Percentiles rank a stretch among this genome's conserved stretches.
Evolutionary conservation across 148 eudicot genomes (phyloP).

Genomic region (Bassia scoparia): DNA sequence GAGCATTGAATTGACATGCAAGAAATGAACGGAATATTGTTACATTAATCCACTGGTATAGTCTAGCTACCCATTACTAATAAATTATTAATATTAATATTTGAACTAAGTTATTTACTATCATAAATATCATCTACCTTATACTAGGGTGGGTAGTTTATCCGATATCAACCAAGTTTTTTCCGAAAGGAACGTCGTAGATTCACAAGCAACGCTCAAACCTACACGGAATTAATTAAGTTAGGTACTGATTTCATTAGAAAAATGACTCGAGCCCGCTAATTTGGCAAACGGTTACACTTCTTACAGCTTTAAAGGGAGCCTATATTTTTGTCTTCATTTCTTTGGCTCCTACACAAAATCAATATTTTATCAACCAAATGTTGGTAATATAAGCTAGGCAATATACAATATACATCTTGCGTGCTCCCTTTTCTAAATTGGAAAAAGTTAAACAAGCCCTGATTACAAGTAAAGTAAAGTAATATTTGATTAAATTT

Average conservation of each 20-base stretch:
- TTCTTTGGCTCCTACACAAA: conserved; percentile 9
- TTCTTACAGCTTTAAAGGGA: neutral
- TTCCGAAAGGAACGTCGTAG: neutral
- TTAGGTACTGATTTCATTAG: neutral
- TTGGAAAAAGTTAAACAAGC: too few species aligned
- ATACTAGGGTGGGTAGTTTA: too few species aligned
- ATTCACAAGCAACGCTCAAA: conserved; percentile 3
- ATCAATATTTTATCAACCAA: conserved; percentile 3
- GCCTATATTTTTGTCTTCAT: conserved; percentile 11
- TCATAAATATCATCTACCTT: too few species aligned
- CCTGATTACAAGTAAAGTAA: too few species aligned
- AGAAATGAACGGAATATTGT: neutral
- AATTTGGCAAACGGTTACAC: conserved; percentile 17
- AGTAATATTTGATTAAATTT: too few species aligned
- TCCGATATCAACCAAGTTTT: too few species aligned
- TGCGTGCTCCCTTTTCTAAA: neutral
- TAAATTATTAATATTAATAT: too few species aligned
- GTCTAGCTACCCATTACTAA: too few species aligned
- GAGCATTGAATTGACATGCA: neutral
- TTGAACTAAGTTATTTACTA: too few species aligned
- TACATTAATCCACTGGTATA: too few species aligned
- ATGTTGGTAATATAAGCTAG: neutral
- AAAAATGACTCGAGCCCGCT: conserved; percentile 13
- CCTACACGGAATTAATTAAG: neutral
- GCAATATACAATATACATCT: neutral